These are phyloP conservation scores for Eleusine coracana DNA, from an alignment of 176 grass and related monocot species.

Conservation along the genomic window DNA sequence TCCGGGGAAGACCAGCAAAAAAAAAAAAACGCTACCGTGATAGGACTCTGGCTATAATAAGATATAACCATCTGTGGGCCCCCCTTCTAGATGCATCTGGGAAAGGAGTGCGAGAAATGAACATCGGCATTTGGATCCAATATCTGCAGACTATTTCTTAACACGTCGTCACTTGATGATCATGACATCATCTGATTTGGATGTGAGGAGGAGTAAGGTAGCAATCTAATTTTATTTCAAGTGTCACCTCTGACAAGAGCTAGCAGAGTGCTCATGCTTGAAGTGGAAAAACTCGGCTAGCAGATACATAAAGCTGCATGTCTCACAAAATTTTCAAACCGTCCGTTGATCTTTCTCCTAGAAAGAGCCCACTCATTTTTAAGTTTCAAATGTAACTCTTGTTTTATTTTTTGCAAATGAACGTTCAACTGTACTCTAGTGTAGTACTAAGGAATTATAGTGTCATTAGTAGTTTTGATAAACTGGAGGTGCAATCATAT, in stretches of 20 bases:
- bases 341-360: too few relatives aligned
- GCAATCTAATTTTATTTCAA: neutral
- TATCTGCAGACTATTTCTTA: neutral
- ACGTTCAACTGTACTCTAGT: too few relatives aligned
- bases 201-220: neutral
- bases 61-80: neutral
- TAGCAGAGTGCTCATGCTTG: neutral
- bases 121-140: neutral
- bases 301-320: too few relatives aligned
- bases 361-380: too few relatives aligned
- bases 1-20: conserved; percentile 28
- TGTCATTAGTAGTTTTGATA: too few relatives aligned
- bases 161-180: conserved; percentile 17
- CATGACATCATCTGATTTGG: neutral
- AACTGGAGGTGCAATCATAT: too few relatives aligned
- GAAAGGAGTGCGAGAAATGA: conserved; percentile 21
- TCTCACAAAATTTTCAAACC: too few relatives aligned
- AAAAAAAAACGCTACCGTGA: neutral
- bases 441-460: too few relatives aligned
- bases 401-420: too few relatives aligned
- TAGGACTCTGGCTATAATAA: conserved; percentile 1
- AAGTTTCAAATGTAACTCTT: too few relatives aligned
- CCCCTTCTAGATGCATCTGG: conserved; percentile 45
- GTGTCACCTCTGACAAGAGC: neutral
- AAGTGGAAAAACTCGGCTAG: neutral